Conservation (phyloP, 352 stramenopile genomes). For the Globisporangium nunn region DNA sequence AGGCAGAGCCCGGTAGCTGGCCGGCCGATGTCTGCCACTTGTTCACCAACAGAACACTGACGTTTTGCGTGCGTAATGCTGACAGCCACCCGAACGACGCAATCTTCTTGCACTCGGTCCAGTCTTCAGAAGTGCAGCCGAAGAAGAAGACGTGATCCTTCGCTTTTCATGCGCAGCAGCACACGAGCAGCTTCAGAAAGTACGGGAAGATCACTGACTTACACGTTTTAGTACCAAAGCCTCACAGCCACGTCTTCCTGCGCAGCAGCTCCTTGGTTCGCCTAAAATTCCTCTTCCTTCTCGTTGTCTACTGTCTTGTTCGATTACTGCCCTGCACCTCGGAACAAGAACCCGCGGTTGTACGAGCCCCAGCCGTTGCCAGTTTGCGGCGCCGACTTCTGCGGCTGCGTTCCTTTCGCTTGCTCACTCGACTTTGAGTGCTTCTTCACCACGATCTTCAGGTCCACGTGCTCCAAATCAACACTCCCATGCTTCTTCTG, state of each 20-base stretch:
- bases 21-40: neutral
- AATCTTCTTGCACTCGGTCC: conserved; percentile 89
- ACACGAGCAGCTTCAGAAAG: neutral
- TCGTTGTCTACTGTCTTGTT: neutral
- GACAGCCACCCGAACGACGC: conserved; percentile 88
- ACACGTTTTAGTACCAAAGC: conserved; percentile 1
- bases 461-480: neutral
- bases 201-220: neutral
- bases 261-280: neutral
- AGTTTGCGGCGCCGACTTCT: neutral
- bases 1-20: neutral
- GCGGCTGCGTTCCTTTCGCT: neutral
- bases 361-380: conserved; percentile 5
- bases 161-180: neutral
- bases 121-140: conserved; percentile 82
- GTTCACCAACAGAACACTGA: neutral
- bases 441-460: conserved; percentile 1
- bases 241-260: neutral
- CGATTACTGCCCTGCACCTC: neutral
- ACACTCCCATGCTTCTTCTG: neutral
- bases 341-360: conserved; percentile 7
- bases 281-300: neutral
- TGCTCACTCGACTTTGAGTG: neutral
- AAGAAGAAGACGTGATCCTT: conserved; percentile 46
- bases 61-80: conserved; percentile 3